Conservation (phyloP, 2,329 filamentous ascomycete genomes). For the Pseudogymnoascus sp. region DNA sequence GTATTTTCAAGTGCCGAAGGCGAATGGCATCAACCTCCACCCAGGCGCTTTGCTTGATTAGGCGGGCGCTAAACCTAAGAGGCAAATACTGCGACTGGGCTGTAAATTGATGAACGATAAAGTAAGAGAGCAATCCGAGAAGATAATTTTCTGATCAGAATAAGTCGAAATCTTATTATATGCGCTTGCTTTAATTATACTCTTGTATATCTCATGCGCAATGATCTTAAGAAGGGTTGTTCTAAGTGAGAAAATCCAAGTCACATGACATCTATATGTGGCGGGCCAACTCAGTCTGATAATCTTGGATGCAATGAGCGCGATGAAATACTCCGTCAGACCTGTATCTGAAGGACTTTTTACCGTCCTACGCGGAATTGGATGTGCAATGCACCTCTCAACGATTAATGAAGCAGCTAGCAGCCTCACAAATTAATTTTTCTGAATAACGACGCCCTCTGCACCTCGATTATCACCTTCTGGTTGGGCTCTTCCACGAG, state of each 20-base stretch:
- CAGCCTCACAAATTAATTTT: not conserved
- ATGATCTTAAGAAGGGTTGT: not conserved
- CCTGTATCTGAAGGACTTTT: not conserved
- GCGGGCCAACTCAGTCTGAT: not conserved
- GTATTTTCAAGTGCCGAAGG: not conserved
- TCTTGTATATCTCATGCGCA: not conserved
- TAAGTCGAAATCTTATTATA: not conserved
- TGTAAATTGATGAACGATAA: not conserved
- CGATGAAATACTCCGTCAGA: not conserved
- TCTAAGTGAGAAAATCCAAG: not conserved
- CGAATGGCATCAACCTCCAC: not conserved
- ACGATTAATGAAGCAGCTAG: not conserved
- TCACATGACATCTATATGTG: not conserved
- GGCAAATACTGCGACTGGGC: too few species aligned
- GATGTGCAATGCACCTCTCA: not conserved
- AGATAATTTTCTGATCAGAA: not conserved
- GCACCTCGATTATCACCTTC: not conserved
- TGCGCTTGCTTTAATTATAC: not conserved
- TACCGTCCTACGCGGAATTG: not conserved
- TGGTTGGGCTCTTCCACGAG: not conserved
- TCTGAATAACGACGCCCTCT: not conserved
- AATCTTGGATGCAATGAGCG: not conserved
- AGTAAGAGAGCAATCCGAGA: not conserved
- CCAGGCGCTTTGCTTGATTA: not conserved
- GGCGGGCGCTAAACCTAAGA: not conserved